Conservation (phyloP, 805 yeast species). For the Nakazawaea molendinolei region DNA sequence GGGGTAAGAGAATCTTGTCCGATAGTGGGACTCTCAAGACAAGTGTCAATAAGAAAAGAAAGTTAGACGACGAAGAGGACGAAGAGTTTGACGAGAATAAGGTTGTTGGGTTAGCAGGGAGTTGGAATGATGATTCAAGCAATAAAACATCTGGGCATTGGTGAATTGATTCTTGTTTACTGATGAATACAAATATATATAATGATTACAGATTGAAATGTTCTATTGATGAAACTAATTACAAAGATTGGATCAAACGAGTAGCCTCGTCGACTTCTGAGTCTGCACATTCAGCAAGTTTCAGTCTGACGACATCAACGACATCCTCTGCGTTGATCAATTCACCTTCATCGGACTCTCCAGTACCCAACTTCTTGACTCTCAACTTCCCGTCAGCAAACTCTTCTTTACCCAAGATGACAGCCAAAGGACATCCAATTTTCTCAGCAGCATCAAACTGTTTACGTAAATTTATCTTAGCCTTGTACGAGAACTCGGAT, state of each 20-base stretch:
- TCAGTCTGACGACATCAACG: conserved; percentile 37
- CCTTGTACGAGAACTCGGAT: conserved; percentile 85
- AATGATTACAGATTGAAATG: not conserved
- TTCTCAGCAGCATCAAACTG: conserved; percentile 98
- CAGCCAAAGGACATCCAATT: conserved; percentile 84
- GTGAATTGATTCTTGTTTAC: no score
- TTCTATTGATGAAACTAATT: no score
- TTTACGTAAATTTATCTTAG: conserved; percentile 90
- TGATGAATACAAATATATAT: not conserved
- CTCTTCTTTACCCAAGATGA: conserved; percentile 94
- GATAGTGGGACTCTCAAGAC: conserved; percentile 34
- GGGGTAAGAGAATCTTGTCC: conserved; percentile 75
- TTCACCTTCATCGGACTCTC: conserved; percentile 83
- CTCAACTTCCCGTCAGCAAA: conserved; percentile 73
- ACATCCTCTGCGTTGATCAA: conserved; percentile 58
- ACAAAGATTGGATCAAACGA: conserved; percentile 53
- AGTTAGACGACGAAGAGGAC: not conserved
- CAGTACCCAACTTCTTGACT: conserved; percentile 85
- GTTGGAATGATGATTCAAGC: conserved; percentile 23
- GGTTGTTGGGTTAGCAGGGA: conserved; percentile 25
- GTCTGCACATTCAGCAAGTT: conserved; percentile 29
- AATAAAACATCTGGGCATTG: conserved; percentile 23
- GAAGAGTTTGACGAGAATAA: not conserved
- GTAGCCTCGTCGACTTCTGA: conserved; percentile 62
- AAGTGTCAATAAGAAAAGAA: conserved; percentile 8